Percentiles rank a stretch among this genome's conserved stretches.
Conservation (phyloP, 805 yeast genomes). For the Kuraishia piskuri region DNA sequence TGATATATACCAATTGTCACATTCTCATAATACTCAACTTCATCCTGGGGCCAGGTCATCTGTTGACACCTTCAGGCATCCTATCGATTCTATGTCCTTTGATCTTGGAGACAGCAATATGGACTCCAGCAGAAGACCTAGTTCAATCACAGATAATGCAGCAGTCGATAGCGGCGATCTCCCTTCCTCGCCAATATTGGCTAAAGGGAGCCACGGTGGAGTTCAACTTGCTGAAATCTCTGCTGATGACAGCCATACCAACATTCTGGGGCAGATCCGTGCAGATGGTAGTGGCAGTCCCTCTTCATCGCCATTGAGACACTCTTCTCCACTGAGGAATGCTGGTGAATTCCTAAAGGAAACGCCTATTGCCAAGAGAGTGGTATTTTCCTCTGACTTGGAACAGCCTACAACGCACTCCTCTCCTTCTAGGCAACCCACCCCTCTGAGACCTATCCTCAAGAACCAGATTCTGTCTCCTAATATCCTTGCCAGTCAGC, state of each 20-base stretch:
- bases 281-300: not conserved
- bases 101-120: not conserved
- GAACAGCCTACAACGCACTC: not conserved
- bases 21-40: not conserved
- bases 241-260: not conserved
- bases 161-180: not conserved
- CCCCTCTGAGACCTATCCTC: conserved; percentile 1
- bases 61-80: not conserved
- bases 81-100: not conserved
- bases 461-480: not conserved
- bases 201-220: not conserved
- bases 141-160: not conserved
- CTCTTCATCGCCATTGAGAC: not conserved
- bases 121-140: not conserved
- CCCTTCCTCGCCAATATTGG: not conserved
- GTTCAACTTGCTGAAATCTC: not conserved
- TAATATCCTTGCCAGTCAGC: not conserved
- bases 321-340: not conserved
- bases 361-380: not conserved
- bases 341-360: not conserved
- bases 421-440: not conserved
- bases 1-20: not conserved
- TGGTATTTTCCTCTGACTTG: not conserved
- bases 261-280: not conserved
- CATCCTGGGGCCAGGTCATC: not conserved